These are phyloP conservation scores for Eutypella sp. DNA, from an alignment of 2,329 filamentous ascomycete species.

Conservation along the genomic window DNA sequence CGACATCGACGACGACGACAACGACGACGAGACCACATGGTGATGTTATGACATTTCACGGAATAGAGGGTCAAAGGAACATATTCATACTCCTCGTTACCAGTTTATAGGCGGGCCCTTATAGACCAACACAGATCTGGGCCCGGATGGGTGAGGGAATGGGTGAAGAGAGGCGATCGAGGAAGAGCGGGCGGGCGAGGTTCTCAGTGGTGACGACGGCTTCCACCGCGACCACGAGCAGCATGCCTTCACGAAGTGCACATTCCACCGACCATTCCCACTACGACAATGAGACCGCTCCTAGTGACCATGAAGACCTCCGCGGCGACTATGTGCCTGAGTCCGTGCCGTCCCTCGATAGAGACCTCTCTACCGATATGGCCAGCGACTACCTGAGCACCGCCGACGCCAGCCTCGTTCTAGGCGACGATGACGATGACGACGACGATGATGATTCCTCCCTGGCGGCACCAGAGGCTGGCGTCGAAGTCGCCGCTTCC, in stretches of 20 bases:
- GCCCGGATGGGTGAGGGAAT: background rate
- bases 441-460: slow-evolving; percentile 2
- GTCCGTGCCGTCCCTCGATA: slow-evolving; percentile 12
- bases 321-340: slow-evolving; percentile 20
- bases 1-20: too few relatives aligned
- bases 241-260: background rate
- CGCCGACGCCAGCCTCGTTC: slow-evolving; percentile 18
- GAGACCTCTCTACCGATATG: slow-evolving; percentile 23
- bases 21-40: too few relatives aligned
- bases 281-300: slow-evolving; percentile 11
- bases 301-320: slow-evolving; percentile 8
- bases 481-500: slow-evolving; percentile 14
- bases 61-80: background rate
- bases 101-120: background rate
- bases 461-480: slow-evolving; percentile 18
- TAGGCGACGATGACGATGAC: slow-evolving; percentile 8
- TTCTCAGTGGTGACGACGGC: background rate
- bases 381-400: slow-evolving; percentile 26
- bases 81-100: background rate
- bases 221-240: background rate
- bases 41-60: background rate
- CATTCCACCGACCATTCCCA: background rate
- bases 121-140: background rate
- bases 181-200: background rate
- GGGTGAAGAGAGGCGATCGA: background rate